phyloP scores from a whole-genome alignment of 805 yeast species.

The Yamadazyma sp. region DNA sequence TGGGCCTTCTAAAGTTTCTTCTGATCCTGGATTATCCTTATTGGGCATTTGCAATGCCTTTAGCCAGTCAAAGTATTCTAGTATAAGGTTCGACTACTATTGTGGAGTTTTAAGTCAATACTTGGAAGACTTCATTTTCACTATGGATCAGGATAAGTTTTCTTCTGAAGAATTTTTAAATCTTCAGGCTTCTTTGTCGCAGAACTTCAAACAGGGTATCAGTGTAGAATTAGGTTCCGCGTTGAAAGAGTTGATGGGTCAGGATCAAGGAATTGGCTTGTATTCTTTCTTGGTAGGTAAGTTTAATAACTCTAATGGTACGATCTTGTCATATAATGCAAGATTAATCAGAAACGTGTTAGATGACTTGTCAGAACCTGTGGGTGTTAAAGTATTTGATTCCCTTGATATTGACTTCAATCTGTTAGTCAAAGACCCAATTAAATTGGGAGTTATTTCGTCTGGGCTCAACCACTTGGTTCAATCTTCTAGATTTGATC shows the following conservation, averaged over 20 bases:
- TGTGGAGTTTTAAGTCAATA: slow-evolving; percentile 11
- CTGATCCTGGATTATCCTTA: neutral
- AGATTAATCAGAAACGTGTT: slow-evolving; percentile 18
- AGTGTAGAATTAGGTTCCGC: neutral
- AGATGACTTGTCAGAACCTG: slow-evolving; percentile 18
- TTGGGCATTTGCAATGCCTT: slow-evolving; percentile 8
- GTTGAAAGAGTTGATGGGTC: neutral
- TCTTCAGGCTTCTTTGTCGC: neutral
- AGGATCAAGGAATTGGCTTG: neutral
- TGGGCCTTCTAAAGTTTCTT: slow-evolving; percentile 2
- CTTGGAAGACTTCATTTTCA: slow-evolving; percentile 11
- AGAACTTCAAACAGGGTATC: neutral
- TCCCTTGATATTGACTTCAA: slow-evolving; percentile 30
- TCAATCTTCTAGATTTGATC: slow-evolving; percentile 42
- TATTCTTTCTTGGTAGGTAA: neutral
- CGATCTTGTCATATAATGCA: slow-evolving; percentile 19
- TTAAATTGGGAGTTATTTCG: slow-evolving; percentile 29
- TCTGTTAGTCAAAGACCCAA: slow-evolving; percentile 29
- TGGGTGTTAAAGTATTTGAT: slow-evolving; percentile 19
- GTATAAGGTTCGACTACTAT: neutral
- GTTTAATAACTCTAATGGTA: slow-evolving; percentile 7
- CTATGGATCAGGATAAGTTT: neutral
- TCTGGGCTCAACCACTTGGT: slow-evolving; percentile 37
- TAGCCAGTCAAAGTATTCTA: neutral
- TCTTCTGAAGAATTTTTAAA: neutral